These are phyloP conservation scores for Globisporangium okanoganense DNA, from an alignment of 352 stramenopile genomes.

Conservation along the genomic window DNA sequence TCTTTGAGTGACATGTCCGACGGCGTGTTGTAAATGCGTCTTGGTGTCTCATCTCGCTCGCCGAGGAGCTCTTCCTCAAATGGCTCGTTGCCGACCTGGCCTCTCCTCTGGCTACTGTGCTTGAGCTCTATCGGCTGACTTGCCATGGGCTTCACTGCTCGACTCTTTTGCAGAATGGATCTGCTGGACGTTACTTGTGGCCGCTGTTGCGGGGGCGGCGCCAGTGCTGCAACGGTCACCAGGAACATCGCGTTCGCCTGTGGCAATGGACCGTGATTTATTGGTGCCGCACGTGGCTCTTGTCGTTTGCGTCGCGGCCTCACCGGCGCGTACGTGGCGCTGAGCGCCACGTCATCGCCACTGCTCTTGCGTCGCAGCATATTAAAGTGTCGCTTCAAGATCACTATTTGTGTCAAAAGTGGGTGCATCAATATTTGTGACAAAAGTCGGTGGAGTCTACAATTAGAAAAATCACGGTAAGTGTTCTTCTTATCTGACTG, in stretches of 20 bases:
- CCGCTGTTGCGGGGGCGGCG: neutral
- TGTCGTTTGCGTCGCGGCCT: neutral
- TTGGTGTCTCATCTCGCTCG: slow-evolving; percentile 8
- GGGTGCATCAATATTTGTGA: too few species aligned
- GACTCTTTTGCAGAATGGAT: neutral
- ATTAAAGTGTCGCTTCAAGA: neutral
- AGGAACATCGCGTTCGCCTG: slow-evolving; percentile 3
- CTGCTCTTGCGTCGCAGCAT: slow-evolving; percentile 7
- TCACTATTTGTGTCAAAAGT: neutral
- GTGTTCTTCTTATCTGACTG: neutral
- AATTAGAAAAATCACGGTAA: neutral
- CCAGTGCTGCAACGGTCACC: neutral
- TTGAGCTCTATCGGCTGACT: neutral
- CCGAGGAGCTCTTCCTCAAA: neutral
- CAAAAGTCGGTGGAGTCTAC: too few species aligned
- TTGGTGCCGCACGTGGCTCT: neutral
- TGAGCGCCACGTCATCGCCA: neutral
- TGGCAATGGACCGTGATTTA: neutral
- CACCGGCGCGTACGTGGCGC: slow-evolving; percentile 1
- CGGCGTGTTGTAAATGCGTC: neutral
- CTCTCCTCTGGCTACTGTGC: neutral
- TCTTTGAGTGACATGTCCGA: neutral
- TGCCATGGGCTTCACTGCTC: neutral
- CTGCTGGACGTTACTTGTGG: neutral
- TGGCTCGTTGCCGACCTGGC: neutral